Percentiles rank a stretch among this genome's conserved stretches.
phyloP scores from a whole-genome alignment of 2,329 filamentous ascomycete genomes.

The Talaromyces sp. region DNA sequence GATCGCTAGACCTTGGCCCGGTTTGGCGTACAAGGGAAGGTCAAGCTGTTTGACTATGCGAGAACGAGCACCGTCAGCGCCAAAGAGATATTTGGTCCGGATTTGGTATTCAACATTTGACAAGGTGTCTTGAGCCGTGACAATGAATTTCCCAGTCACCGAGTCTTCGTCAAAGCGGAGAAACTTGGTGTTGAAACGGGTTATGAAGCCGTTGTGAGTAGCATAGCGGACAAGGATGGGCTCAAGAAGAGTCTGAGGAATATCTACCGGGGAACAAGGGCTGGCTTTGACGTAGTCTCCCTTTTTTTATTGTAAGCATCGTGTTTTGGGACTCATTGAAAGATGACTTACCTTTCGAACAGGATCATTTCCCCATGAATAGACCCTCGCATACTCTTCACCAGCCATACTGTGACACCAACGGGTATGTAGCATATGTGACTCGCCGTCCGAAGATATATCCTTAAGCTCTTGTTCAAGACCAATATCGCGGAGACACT shows the following conservation, averaged over 20 bases:
- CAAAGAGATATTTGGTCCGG: slow-evolving; percentile 53
- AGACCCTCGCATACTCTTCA: slow-evolving; percentile 46
- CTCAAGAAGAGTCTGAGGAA: slow-evolving; percentile 47
- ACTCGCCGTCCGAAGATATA: slow-evolving; percentile 33
- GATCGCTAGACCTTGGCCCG: slow-evolving; percentile 45
- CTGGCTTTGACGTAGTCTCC: slow-evolving; percentile 40
- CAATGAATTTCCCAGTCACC: slow-evolving; percentile 34
- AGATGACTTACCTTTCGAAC: slow-evolving; percentile 30
- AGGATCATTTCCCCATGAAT: slow-evolving; percentile 50
- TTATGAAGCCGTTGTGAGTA: slow-evolving; percentile 44
- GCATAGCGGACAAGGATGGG: slow-evolving; percentile 43
- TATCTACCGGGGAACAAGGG: slow-evolving; percentile 40
- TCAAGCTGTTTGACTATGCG: slow-evolving; percentile 43
- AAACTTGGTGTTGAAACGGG: slow-evolving; percentile 41
- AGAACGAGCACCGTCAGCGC: slow-evolving; percentile 51
- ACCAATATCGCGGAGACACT: slow-evolving; percentile 50
- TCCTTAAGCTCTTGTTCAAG: slow-evolving; percentile 38
- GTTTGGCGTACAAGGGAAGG: slow-evolving; percentile 42
- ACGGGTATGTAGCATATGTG: slow-evolving; percentile 42
- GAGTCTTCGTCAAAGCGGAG: slow-evolving; percentile 33
- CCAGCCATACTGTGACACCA: slow-evolving; percentile 52
- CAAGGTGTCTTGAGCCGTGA: slow-evolving; percentile 30
- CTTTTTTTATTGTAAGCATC: slow-evolving; percentile 17
- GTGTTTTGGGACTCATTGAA: neutral
- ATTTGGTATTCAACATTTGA: neutral